A percentile compares a stretch with the other conserved stretches of the same genome.
phyloP scores from a whole-genome alignment of 352 stramenopile genomes.

The Elongisporangium anandrum region DNA sequence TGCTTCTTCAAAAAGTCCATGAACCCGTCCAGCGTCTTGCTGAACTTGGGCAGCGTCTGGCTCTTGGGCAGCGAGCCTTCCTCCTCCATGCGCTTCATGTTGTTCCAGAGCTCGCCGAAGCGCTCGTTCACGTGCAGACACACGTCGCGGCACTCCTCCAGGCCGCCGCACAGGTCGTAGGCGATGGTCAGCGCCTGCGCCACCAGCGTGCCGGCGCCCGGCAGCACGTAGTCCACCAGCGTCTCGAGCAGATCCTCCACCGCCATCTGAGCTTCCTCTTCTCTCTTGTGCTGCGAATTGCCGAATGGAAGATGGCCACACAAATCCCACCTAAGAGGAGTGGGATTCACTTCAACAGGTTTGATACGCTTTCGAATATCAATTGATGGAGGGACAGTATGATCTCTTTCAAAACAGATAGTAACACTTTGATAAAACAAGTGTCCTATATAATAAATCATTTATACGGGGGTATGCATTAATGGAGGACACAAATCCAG shows the following conservation, averaged over 20 bases:
- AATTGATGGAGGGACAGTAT: not conserved
- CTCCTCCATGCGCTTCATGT: constrained; percentile 36
- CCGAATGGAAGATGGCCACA: not conserved
- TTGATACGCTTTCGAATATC: not conserved
- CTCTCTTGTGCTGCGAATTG: not conserved
- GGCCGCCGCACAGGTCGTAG: constrained; percentile 17
- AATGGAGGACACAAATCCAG: not conserved
- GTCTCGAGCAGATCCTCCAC: not conserved
- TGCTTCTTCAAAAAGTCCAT: constrained; percentile 20
- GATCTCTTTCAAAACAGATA: no score
- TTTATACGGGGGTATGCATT: not conserved
- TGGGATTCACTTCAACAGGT: no score
- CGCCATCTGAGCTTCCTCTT: not conserved
- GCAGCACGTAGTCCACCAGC: constrained; percentile 24
- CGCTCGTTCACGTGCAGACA: constrained; percentile 14
- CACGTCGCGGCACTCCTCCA: constrained; percentile 19
- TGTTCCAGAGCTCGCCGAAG: constrained; percentile 21
- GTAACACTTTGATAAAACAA: not conserved
- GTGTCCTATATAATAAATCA: not conserved
- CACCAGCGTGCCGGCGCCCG: constrained; percentile 21
- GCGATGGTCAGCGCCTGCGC: constrained; percentile 21
- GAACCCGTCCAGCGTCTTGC: constrained; percentile 27
- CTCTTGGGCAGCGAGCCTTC: constrained; percentile 27
- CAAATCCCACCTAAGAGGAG: not conserved
- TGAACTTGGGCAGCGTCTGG: constrained; percentile 30